These are phyloP conservation scores for Fusarium phyllophilum DNA, from an alignment of 2,329 filamentous ascomycete genomes.

Conservation along the genomic window DNA sequence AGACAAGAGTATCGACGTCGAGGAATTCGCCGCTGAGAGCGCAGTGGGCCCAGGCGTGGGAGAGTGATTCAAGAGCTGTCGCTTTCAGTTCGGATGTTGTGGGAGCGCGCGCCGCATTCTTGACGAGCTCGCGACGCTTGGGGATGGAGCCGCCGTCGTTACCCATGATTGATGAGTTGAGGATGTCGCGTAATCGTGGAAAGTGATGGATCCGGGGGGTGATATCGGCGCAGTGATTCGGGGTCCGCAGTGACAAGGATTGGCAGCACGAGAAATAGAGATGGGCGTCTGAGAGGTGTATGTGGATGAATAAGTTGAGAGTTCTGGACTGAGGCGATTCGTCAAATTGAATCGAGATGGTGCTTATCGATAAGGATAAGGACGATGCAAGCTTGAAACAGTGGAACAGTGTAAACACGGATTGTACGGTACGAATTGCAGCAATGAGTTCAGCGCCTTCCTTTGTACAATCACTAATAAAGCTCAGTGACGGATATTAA, in stretches of 20 bases:
- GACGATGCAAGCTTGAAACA: not conserved
- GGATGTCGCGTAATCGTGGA: not conserved
- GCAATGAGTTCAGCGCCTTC: rapidly evolving
- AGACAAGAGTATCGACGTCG: constrained; percentile 76
- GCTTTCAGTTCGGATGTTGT: constrained; percentile 91
- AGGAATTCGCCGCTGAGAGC: constrained; percentile 85
- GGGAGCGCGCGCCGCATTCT: constrained; percentile 84
- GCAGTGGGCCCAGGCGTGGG: constrained; percentile 87
- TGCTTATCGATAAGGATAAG: constrained; percentile 40
- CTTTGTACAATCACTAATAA: rapidly evolving
- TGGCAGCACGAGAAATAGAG: too few relatives aligned
- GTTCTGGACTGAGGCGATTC: constrained; percentile 30
- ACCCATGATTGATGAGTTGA: constrained; percentile 73
- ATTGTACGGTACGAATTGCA: not conserved
- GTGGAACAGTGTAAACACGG: not conserved
- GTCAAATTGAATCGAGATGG: constrained; percentile 22
- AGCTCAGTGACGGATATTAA: too few relatives aligned
- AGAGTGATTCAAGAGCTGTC: constrained; percentile 82
- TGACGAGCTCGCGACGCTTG: constrained; percentile 94
- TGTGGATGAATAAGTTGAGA: constrained; percentile 13
- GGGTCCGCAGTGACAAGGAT: not conserved
- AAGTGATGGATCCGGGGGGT: not conserved
- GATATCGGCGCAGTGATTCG: not conserved
- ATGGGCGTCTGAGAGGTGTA: not conserved
- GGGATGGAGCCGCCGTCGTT: constrained; percentile 98